A percentile compares a stretch with the other conserved stretches of the same genome.
These are phyloP conservation scores for Papiliotrema fonsecae DNA, from an alignment of 1,284 basidiomycete genomes.

Conservation along the genomic window DNA sequence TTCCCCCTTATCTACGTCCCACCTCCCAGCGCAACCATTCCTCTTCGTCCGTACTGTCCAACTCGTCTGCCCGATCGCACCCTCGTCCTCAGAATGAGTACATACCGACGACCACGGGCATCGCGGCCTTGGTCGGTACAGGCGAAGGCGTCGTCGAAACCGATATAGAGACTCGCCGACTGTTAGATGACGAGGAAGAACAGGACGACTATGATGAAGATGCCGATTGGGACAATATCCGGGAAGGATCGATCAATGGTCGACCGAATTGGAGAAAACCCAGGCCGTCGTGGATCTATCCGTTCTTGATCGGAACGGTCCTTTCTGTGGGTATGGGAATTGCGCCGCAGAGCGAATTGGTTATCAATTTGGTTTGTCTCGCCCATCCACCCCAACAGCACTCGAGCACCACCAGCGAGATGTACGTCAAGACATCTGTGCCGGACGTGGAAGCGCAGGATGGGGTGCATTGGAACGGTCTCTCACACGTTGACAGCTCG, in stretches of 20 bases:
- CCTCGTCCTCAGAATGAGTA: conserved; percentile 2
- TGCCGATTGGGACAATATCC: conserved; percentile 23
- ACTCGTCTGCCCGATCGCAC: neutral
- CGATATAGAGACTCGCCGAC: neutral
- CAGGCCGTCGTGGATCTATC: conserved; percentile 37
- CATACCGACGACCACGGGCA: neutral
- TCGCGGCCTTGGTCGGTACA: neutral
- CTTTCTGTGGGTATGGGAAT: conserved; percentile 38
- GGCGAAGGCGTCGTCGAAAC: neutral
- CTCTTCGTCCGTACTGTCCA: neutral
- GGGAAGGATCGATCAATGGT: conserved; percentile 26
- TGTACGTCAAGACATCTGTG: neutral
- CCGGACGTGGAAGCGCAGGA: neutral
- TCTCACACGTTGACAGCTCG: neutral
- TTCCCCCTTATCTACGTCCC: neutral
- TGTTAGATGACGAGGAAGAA: neutral
- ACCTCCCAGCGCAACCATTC: neutral
- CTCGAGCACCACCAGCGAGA: neutral
- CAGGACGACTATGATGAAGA: conserved; percentile 5
- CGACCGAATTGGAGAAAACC: conserved; percentile 39
- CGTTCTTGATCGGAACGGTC: conserved; percentile 35
- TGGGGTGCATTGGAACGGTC: neutral
- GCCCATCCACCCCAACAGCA: conserved; percentile 36
- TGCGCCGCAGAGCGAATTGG: conserved; percentile 40
- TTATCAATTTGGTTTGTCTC: conserved; percentile 45